Percentiles rank a stretch among this genome's conserved stretches.
Evolutionary conservation across 306 rosid genomes (phyloP).

Genomic region (Cyamopsis tetragonoloba): DNA sequence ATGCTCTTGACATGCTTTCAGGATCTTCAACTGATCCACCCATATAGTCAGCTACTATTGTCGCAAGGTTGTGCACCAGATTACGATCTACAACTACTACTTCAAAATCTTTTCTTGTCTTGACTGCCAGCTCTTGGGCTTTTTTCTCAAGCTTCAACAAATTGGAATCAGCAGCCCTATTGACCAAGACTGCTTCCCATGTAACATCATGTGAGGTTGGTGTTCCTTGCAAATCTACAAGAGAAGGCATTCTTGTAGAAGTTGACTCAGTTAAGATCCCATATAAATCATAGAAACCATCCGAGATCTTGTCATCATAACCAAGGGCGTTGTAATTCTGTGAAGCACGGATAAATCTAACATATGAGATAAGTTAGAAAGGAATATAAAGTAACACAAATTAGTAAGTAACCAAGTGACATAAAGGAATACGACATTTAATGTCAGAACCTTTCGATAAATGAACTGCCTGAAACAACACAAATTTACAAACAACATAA

Average conservation of each 20-base stretch:
- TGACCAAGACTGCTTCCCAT: constrained; percentile 96
- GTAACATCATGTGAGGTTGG: constrained; percentile 54
- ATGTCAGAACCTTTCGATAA: not conserved
- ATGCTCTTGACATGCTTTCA: constrained; percentile 70
- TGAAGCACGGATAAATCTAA: constrained; percentile 93
- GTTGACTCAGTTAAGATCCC: constrained; percentile 63
- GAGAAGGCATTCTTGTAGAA: constrained; percentile 94
- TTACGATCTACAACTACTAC: constrained; percentile 46
- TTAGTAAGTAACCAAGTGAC: constrained; percentile 24
- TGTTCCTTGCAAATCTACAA: constrained; percentile 90
- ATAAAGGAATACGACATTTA: constrained; percentile 9
- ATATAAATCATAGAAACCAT: constrained; percentile 95
- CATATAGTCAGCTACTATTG: constrained; percentile 80
- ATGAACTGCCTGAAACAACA: not conserved
- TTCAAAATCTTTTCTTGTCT: constrained; percentile 53
- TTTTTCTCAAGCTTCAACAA: constrained; percentile 79
- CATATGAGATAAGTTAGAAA: constrained; percentile 89
- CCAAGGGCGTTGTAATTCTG: constrained; percentile 98
- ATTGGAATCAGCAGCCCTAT: constrained; percentile 77
- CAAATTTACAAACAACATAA: not conserved
- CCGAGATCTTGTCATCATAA: constrained; percentile 94
- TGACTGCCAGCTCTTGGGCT: constrained; percentile 63
- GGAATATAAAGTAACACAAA: constrained; percentile 47
- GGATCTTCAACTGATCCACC: constrained; percentile 95
- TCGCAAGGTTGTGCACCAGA: constrained; percentile 79